Percentiles rank a stretch among this genome's conserved stretches.
phyloP scores from a whole-genome alignment of 2,329 filamentous ascomycete genomes.

The Fusarium vanettenii region DNA sequence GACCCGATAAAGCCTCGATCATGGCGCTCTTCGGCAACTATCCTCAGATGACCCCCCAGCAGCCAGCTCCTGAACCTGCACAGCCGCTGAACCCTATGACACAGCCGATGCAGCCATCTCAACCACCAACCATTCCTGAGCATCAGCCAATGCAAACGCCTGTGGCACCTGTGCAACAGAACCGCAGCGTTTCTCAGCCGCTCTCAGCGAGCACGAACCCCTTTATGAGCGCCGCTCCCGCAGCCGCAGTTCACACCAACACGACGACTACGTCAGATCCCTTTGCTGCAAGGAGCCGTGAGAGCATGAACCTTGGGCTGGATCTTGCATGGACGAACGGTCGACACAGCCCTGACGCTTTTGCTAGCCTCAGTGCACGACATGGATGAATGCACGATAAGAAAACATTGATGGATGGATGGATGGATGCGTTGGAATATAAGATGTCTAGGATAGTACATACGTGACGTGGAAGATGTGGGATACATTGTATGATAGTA shows the following conservation, averaged over 20 bases:
- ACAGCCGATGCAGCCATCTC: conserved; percentile 31
- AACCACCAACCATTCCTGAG: conserved; percentile 45
- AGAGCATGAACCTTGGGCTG: conserved; percentile 76
- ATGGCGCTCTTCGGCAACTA: conserved; percentile 79
- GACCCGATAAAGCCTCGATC: conserved; percentile 78
- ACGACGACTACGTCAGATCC: conserved; percentile 54
- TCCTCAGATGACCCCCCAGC: conserved; percentile 61
- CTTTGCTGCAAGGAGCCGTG: conserved; percentile 66
- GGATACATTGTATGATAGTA: conserved; percentile 43
- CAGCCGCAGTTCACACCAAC: conserved; percentile 36
- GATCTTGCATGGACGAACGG: conserved; percentile 76
- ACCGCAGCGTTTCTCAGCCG: conserved; percentile 48
- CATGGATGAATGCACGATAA: conserved; percentile 52
- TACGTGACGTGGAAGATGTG: conserved; percentile 28
- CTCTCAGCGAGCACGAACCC: conserved; percentile 66
- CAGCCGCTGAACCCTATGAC: conserved; percentile 28
- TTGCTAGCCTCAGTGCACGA: conserved; percentile 77
- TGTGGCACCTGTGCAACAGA: conserved; percentile 38
- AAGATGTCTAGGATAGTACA: conserved; percentile 38
- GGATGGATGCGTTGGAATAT: conserved; percentile 20
- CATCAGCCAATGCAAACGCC: conserved; percentile 42
- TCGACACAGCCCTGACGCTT: conserved; percentile 82
- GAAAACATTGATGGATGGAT: neutral
- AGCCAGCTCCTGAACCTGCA: conserved; percentile 45
- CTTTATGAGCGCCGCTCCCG: conserved; percentile 56